Conservation (phyloP, 306 rosid genomes). For the Vigna mungo region DNA sequence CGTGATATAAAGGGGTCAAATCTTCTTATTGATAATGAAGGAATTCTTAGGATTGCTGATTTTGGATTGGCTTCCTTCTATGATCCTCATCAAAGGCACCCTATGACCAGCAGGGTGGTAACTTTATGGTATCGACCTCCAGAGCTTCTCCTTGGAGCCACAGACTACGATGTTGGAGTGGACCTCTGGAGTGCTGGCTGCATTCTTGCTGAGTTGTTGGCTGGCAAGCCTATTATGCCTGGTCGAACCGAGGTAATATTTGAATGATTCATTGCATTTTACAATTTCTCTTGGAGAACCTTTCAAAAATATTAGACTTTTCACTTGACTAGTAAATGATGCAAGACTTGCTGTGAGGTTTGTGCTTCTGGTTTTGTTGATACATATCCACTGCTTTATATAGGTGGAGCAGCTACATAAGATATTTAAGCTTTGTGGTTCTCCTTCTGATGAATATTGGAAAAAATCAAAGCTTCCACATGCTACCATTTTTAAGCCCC, state of each 20-base stretch:
- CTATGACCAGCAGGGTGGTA: constrained; percentile 96
- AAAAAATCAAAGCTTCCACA: constrained; percentile 85
- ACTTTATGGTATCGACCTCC: constrained; percentile 94
- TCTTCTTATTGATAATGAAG: constrained; percentile 84
- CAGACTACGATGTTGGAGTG: constrained; percentile 85
- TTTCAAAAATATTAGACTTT: constrained; percentile 8
- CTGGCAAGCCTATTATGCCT: constrained; percentile 94
- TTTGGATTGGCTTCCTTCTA: constrained; percentile 88
- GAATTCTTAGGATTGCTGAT: constrained; percentile 88
- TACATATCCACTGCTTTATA: constrained; percentile 42
- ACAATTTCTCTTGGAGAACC: constrained; percentile 22
- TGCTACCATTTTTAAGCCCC: constrained; percentile 90
- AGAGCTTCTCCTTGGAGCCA: constrained; percentile 92
- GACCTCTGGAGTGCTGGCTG: constrained; percentile 99
- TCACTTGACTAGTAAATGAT: constrained; percentile 30
- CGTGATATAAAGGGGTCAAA: constrained; percentile 94
- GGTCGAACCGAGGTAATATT: constrained; percentile 86
- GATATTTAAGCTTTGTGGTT: constrained; percentile 94
- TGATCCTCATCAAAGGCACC: constrained; percentile 86
- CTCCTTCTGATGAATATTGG: constrained; percentile 95
- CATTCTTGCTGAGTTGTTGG: constrained; percentile 86
- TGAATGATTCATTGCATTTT: constrained; percentile 3
- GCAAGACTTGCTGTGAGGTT: constrained; percentile 32
- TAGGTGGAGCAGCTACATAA: constrained; percentile 95
- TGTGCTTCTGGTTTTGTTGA: constrained; percentile 38